These are phyloP conservation scores for Boletus pseudopeckii DNA, from an alignment of 768 basidiomycete species.

Conservation along the genomic window DNA sequence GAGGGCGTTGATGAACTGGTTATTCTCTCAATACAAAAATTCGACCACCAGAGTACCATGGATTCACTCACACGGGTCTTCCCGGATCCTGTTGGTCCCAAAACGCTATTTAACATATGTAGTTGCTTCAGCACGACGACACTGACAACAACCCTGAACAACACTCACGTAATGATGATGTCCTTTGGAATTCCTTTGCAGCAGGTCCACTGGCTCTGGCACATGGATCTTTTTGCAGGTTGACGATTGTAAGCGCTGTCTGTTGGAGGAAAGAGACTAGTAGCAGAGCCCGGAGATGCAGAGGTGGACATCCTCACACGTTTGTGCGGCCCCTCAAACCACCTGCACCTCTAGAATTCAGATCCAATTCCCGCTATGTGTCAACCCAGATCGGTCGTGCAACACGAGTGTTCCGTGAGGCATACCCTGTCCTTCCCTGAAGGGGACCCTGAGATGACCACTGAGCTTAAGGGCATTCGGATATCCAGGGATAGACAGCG, in stretches of 20 bases:
- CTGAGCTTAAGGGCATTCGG: background rate
- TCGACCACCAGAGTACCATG: background rate
- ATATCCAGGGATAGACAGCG: too few species aligned
- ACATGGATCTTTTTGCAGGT: background rate
- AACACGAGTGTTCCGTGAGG: too few species aligned
- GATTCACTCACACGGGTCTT: conserved; percentile 15
- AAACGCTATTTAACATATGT: conserved; percentile 1
- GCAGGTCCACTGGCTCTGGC: too few species aligned
- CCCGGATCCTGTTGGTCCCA: conserved; percentile 24
- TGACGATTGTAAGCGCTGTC: background rate
- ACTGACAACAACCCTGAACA: background rate
- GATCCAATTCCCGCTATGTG: too few species aligned
- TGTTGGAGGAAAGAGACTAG: background rate
- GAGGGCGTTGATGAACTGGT: conserved; percentile 12
- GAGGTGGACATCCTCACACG: background rate
- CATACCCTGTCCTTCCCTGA: background rate
- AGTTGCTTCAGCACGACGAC: background rate
- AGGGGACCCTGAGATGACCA: background rate
- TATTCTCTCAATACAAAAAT: background rate
- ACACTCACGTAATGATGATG: conserved; percentile 10
- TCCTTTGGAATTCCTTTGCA: conserved; percentile 5
- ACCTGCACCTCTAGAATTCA: background rate
- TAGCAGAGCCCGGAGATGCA: background rate
- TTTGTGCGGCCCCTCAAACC: background rate
- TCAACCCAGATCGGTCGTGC: too few species aligned